Evolutionary conservation across 2,329 filamentous ascomycete species (phyloP).

Genomic region (Tolypocladium tropicale): DNA sequence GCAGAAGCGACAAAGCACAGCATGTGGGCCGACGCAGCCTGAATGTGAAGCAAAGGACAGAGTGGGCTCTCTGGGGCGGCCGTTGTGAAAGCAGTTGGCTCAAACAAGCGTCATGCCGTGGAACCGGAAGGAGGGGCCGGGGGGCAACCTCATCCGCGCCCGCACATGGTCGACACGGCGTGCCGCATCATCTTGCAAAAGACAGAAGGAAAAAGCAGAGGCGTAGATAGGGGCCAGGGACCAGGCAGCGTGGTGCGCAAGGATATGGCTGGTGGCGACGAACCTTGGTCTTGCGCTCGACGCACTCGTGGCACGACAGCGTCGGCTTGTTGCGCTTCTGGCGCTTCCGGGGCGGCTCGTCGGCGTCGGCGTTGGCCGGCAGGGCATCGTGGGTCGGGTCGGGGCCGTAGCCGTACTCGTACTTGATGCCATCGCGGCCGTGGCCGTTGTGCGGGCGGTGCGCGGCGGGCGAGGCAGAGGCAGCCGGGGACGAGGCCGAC

Average conservation of each 20-base stretch:
- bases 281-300: conserved; percentile 74
- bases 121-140: neutral
- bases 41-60: neutral
- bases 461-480: neutral
- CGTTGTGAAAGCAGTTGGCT: neutral
- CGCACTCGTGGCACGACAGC: conserved; percentile 68
- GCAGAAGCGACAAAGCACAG: neutral
- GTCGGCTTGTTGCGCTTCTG: conserved; percentile 82
- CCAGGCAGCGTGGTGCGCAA: no score
- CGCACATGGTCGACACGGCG: neutral
- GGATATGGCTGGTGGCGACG: conserved; percentile 18
- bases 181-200: neutral
- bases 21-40: neutral
- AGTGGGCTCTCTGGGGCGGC: neutral
- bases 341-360: conserved; percentile 50
- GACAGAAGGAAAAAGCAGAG: neutral
- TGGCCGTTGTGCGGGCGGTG: neutral
- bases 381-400: neutral
- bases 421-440: neutral
- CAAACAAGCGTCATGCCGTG: neutral
- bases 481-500: conserved; percentile 7
- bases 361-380: conserved; percentile 11
- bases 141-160: neutral
- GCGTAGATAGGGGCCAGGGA: no score
- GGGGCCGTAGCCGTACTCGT: neutral